Base-by-base conservation (phyloP, 352 stramenopile genomes). In the Achlya hypogyna region DNA sequence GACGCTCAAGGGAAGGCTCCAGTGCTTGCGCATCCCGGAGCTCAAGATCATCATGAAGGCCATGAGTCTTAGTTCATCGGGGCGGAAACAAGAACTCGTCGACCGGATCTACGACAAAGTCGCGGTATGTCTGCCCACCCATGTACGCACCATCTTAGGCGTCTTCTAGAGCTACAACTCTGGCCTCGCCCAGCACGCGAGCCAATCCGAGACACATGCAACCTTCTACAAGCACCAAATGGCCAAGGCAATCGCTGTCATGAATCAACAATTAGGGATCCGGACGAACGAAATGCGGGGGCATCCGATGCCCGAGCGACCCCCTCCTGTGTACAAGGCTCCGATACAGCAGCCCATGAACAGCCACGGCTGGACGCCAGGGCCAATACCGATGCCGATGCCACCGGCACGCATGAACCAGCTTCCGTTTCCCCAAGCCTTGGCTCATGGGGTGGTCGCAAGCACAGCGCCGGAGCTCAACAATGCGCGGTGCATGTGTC, bases 81-180 rank as follows among this genome's bases (percentile, higher is more conserved):
- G 84, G 18, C 81, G 79, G 68, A 93, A 93, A 69, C 78, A 76
- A 45, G 84, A 93, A 62, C 77, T 93, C 49, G 80, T 91, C 31
- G 81, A 90, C 43, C 82, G 84, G 71, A 88, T 93, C 62, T 77
- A 78, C 10, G 34, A 60, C 1, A 75, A 86, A 38, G 51, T 91
- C 6, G 78, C 89, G 80, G 82, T 91, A 28, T 18, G 35, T 47
- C 27, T 23, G 25, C 22, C 5, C 47, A 27, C 14, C 10, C 10
- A 9, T 2, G 2, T n/a, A 32, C n/a, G 8, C 2, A 28, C n/a
- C 22, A n/a, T n/a, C 22, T 32, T n/a, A 32, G n/a, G 47, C 47
- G 47, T 18, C 27, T 9, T 4, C 2, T 32, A 32, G 47, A 2
- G 9, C 22, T 53, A 28, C 22, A 14, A 28, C 14, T 28, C 22